Base-by-base conservation (phyloP, 2,329 filamentous ascomycete genomes). In the Monilinia laxa region DNA sequence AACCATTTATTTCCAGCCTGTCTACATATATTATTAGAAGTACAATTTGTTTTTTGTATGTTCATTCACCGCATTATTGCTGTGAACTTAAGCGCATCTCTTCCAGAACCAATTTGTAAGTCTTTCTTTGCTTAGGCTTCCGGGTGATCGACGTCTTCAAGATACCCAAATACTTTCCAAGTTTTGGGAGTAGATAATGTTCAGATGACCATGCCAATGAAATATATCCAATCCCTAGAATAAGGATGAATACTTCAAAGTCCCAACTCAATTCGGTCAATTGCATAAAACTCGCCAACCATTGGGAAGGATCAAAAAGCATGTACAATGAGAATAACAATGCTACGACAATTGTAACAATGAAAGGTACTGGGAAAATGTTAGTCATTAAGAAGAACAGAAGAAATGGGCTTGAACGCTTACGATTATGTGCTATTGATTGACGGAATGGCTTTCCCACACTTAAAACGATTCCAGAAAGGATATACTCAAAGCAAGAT, bases 401-500 rank as follows among this genome's bases (percentile, higher is more conserved):
- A 54, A 31, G 4, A 25, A 35, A 28, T 28, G 28, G 51, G 49
- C 52, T 68, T 52, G 69, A 55, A 53, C 31, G 81, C 89, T 79
- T 78, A 93, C 91, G 86, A 75, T 99, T 99, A 68, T 90, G 84
- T 23, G 81, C 81, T 81, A 93, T 92, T 20, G 86, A 85, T 73
- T 95, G 90, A 64, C 95, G 85, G 80, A 97, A 99, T 0, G 95
- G 95, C 45, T 86, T 88, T 1, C 95, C 96, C n/a, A 95, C 92
- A 73, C 90, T 96, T 40, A 99, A 83, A 1, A 98, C 90, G 51
- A 98, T 84, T 4, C 92, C 95, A 0, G 92, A 91, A 28, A 97
- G 83, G 49, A 96, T 96, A 77, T 99, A 99, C 77, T 98, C 93
- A 75, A 93, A 98, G 77, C 93, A 97, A 1, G 91, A 96, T 6